A percentile compares a stretch with the other conserved stretches of the same genome.
These are phyloP conservation scores for Nicotiana obtusifolia DNA, from an alignment of 257 asterid genomes.

Conservation along the genomic window DNA sequence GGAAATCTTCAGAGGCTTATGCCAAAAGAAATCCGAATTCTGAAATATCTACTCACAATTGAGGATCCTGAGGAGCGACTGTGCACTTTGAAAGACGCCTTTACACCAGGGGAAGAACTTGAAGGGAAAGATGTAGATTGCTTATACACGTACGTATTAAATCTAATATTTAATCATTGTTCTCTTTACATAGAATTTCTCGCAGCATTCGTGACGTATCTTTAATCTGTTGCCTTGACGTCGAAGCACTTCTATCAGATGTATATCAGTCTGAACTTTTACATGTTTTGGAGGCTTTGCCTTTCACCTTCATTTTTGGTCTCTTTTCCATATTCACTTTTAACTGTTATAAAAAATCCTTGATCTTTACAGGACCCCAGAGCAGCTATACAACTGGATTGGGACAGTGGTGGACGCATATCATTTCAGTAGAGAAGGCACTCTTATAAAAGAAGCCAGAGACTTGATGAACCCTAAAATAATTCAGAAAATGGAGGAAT, in stretches of 20 bases:
- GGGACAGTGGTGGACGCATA: slow-evolving; percentile 67
- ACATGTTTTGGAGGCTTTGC: not conserved
- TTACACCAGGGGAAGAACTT: slow-evolving; percentile 87
- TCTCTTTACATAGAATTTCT: not conserved
- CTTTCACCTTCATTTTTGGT: not conserved
- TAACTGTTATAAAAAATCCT: not conserved
- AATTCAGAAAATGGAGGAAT: slow-evolving; percentile 57
- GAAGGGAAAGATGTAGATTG: slow-evolving; percentile 64
- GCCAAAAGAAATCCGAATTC: slow-evolving; percentile 91
- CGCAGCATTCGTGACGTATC: not conserved
- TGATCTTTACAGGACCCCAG: slow-evolving; percentile 62
- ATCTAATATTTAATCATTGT: not conserved
- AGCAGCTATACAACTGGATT: slow-evolving; percentile 59
- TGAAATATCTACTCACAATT: slow-evolving; percentile 70
- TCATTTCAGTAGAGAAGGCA: slow-evolving; percentile 71
- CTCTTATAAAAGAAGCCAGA: slow-evolving; percentile 69
- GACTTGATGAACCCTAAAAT: slow-evolving; percentile 75
- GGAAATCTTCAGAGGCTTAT: slow-evolving; percentile 83
- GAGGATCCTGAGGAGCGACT: slow-evolving; percentile 79
- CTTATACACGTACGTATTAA: slow-evolving; percentile 69
- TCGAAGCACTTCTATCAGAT: not conserved
- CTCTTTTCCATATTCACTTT: not conserved
- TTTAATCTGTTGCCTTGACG: not conserved
- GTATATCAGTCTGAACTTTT: not conserved
- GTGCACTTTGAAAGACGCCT: slow-evolving; percentile 73